phyloP scores from a whole-genome alignment of 768 basidiomycete genomes.

The Amanita brunnescens region DNA sequence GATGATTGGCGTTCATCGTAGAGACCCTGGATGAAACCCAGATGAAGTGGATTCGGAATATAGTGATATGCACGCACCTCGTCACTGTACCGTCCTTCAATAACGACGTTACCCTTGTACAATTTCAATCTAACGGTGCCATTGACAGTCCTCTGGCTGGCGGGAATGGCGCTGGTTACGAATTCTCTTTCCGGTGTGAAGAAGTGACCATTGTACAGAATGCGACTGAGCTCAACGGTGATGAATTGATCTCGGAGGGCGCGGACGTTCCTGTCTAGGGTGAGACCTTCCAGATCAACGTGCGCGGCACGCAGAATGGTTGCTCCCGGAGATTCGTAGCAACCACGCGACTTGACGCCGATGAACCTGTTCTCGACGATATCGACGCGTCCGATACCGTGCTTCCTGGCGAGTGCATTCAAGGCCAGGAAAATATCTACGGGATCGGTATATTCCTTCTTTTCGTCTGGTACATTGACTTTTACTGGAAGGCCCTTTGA shows the following conservation, averaged over 20 bases:
- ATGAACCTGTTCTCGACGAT: constrained; percentile 99
- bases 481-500: constrained; percentile 79
- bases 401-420: constrained; percentile 87
- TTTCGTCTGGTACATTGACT: constrained; percentile 49
- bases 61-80: constrained; percentile 42
- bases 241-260: constrained; percentile 92
- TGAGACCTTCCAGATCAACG: constrained; percentile 94
- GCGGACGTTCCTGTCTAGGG: constrained; percentile 96
- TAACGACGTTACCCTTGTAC: constrained; percentile 93
- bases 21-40: constrained; percentile 47
- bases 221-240: constrained; percentile 80
- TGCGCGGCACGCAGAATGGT: constrained; percentile 94
- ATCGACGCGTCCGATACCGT: constrained; percentile 95
- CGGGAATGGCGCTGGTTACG: constrained; percentile 80
- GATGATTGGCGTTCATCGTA: constrained; percentile 95
- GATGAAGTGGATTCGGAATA: neutral
- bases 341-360: constrained; percentile 98
- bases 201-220: constrained; percentile 98
- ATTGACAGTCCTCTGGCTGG: constrained; percentile 94
- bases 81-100: constrained; percentile 85
- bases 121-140: constrained; percentile 85
- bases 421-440: constrained; percentile 92
- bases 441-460: constrained; percentile 72
- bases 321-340: constrained; percentile 96
- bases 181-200: constrained; percentile 99